These are phyloP conservation scores for Arabis alpina DNA, from an alignment of 345 rosid genomes.

Conservation along the genomic window DNA sequence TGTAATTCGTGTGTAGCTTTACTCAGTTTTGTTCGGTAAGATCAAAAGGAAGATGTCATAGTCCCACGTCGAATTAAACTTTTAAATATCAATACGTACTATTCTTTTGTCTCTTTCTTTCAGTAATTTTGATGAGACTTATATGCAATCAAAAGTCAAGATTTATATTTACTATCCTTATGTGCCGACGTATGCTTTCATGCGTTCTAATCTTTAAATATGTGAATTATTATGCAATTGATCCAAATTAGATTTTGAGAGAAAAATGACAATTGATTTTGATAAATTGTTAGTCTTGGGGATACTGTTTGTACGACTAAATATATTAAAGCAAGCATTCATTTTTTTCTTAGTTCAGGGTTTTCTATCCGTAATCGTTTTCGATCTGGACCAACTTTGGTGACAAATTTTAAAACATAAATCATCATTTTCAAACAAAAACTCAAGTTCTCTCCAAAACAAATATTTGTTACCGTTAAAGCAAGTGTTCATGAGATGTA, in stretches of 20 bases:
- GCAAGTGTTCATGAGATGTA: too few relatives aligned
- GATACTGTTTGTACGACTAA: too few relatives aligned
- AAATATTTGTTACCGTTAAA: too few relatives aligned
- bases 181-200: neutral
- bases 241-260: neutral
- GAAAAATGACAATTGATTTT: neutral
- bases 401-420: too few relatives aligned
- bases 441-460: too few relatives aligned
- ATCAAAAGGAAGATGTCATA: conserved; percentile 18
- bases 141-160: neutral
- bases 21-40: conserved; percentile 18
- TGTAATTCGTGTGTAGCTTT: conserved; percentile 2
- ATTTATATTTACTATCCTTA: neutral
- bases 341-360: too few relatives aligned
- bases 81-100: neutral
- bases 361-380: too few relatives aligned
- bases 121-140: conserved; percentile 5
- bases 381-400: too few relatives aligned
- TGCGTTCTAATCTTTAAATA: neutral
- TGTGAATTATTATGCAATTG: neutral
- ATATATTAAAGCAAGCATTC: too few relatives aligned
- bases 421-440: too few relatives aligned
- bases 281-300: too few relatives aligned
- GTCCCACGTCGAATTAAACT: conserved; percentile 20
- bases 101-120: neutral